Evolutionary conservation across 805 yeast species (phyloP).

Genomic region (Brettanomyces custersianus): DNA sequence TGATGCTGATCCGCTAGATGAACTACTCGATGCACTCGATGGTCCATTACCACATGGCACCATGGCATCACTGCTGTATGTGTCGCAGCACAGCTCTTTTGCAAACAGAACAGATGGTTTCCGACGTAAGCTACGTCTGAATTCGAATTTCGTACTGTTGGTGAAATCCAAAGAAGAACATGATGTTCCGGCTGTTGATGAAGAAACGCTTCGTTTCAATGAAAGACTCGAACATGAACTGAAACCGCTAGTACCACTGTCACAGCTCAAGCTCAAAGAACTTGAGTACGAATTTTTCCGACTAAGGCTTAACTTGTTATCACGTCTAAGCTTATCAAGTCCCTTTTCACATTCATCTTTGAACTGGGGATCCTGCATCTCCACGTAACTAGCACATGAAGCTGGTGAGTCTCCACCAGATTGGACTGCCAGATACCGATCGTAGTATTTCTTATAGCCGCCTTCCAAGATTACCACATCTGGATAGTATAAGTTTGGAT

Average conservation of each 20-base stretch:
- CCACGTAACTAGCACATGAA: slow-evolving; percentile 56
- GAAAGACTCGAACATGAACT: slow-evolving; percentile 10
- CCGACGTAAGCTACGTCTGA: too few species aligned
- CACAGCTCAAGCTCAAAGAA: slow-evolving; percentile 8
- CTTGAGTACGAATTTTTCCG: slow-evolving; percentile 16
- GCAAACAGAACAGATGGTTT: too few species aligned
- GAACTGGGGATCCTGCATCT: slow-evolving; percentile 64
- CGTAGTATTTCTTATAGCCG: slow-evolving; percentile 78
- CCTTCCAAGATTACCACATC: slow-evolving; percentile 85
- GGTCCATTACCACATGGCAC: too few species aligned
- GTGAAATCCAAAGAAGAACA: slow-evolving; percentile 6
- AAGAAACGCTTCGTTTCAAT: slow-evolving; percentile 1
- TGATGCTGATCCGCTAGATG: too few species aligned
- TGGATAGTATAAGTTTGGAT: slow-evolving; percentile 80
- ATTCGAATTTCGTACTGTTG: slow-evolving; percentile 1
- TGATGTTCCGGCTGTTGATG: slow-evolving; percentile 1
- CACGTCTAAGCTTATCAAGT: slow-evolving; percentile 30
- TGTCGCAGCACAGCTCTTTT: too few species aligned
- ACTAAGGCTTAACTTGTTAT: slow-evolving; percentile 22
- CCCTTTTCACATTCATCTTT: slow-evolving; percentile 36
- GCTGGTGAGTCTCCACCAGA: slow-evolving; percentile 44
- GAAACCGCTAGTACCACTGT: slow-evolving; percentile 15
- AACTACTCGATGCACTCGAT: too few species aligned
- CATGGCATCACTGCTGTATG: too few species aligned
- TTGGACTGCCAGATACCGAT: slow-evolving; percentile 30